A percentile compares a stretch with the other conserved stretches of the same genome.
These are phyloP conservation scores for Fistulifera solaris DNA, from an alignment of 108 stramenopile species.

Conservation along the genomic window DNA sequence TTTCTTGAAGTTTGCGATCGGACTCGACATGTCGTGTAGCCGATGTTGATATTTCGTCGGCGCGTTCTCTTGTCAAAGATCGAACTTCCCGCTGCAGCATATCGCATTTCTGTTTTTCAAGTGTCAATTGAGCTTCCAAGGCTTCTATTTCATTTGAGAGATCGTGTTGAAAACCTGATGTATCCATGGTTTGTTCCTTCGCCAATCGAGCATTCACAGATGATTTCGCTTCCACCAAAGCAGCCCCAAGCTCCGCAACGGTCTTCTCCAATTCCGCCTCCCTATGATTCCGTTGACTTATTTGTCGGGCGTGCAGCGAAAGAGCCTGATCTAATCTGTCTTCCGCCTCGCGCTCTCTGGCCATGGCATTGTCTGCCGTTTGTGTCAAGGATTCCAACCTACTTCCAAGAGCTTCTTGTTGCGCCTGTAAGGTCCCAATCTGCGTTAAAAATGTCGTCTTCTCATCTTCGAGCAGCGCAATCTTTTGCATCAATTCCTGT, in stretches of 20 bases:
- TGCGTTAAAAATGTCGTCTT: conserved; percentile 42
- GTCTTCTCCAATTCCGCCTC: conserved; percentile 73
- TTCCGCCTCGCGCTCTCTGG: conserved; percentile 69
- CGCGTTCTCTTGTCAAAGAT: conserved; percentile 57
- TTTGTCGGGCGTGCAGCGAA: conserved; percentile 66
- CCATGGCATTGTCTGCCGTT: conserved; percentile 52
- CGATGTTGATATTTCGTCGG: conserved; percentile 46
- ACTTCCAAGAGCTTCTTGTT: conserved; percentile 48
- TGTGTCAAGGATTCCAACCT: conserved; percentile 58
- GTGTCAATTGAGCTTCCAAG: conserved; percentile 35
- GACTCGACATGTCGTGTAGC: conserved; percentile 47
- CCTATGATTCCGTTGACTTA: conserved; percentile 57
- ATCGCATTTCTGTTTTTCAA: conserved; percentile 33
- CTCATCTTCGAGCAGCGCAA: conserved; percentile 54
- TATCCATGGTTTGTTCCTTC: conserved; percentile 4
- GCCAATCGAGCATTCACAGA: conserved; percentile 19
- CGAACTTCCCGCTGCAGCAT: conserved; percentile 54
- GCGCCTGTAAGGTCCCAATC: conserved; percentile 51
- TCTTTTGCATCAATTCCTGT: conserved; percentile 23
- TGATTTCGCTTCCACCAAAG: conserved; percentile 39
- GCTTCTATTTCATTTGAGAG: conserved; percentile 47
- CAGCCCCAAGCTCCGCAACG: conserved; percentile 70
- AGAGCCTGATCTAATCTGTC: conserved; percentile 62
- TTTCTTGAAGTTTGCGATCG: conserved; percentile 59
- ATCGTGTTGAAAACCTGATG: conserved; percentile 10